Conservation (phyloP, 441 rosid species). For the Euphorbia schlechtendalii region DNA sequence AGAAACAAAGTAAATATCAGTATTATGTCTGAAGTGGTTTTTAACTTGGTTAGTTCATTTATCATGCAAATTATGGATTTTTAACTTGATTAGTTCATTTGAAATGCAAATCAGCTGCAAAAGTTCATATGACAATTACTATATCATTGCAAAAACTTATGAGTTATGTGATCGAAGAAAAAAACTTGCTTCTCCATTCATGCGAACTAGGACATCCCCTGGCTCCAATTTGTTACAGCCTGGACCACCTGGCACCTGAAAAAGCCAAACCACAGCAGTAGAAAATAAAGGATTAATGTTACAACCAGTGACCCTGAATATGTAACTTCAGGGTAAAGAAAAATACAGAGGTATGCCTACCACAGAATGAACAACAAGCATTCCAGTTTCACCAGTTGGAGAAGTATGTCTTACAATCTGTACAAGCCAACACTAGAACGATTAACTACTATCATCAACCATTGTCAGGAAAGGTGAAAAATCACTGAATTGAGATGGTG, state of each 20-base stretch:
- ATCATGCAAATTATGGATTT: neutral
- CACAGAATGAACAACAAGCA: constrained; percentile 92
- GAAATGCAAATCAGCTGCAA: neutral
- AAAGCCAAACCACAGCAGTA: constrained; percentile 13
- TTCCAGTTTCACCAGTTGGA: constrained; percentile 74
- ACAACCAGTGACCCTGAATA: neutral
- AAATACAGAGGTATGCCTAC: constrained; percentile 30
- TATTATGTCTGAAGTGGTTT: neutral
- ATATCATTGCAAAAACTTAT: neutral
- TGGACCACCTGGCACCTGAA: constrained; percentile 95
- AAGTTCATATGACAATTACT: neutral
- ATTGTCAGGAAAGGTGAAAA: neutral
- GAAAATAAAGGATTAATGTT: neutral
- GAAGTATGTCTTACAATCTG: constrained; percentile 84
- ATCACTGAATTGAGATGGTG: neutral
- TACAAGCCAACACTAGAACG: constrained; percentile 22
- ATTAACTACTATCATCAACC: constrained; percentile 4
- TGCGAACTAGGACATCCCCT: constrained; percentile 86
- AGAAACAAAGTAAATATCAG: neutral
- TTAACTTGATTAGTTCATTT: neutral
- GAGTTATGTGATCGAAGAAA: neutral
- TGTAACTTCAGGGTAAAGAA: constrained; percentile 6
- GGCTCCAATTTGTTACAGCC: constrained; percentile 77
- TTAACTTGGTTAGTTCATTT: too few relatives aligned
- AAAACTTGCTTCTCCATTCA: constrained; percentile 76